Conservation (phyloP, 2,329 filamentous ascomycete genomes). For the Botryotinia narcissicola region DNA sequence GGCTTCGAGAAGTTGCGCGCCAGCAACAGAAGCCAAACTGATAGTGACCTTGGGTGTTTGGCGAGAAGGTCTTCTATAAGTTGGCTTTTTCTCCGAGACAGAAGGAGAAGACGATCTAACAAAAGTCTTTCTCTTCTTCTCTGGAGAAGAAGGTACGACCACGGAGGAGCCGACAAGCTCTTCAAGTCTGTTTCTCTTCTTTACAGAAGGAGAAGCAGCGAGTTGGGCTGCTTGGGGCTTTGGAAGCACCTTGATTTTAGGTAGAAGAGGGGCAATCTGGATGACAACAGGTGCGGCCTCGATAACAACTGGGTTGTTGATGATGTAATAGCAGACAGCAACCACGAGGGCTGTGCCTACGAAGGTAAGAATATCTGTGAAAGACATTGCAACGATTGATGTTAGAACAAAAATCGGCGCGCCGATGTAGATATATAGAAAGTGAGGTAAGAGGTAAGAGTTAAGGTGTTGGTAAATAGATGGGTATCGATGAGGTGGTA, state of each 20-base stretch:
- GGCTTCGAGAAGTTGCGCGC: constrained; percentile 9
- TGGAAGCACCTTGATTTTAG: neutral
- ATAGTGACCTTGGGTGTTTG: neutral
- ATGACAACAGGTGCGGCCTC: constrained; percentile 2
- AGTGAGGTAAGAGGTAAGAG: neutral
- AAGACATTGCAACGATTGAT: constrained; percentile 14
- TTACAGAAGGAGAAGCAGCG: neutral
- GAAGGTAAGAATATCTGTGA: neutral
- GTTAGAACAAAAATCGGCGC: constrained; percentile 17
- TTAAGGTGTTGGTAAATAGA: neutral
- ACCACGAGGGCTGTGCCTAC: constrained; percentile 4
- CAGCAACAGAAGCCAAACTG: constrained; percentile 12
- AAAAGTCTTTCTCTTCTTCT: neutral
- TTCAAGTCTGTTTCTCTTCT: neutral
- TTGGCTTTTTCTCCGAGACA: neutral
- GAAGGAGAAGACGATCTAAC: neutral
- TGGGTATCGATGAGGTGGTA: constrained; percentile 16
- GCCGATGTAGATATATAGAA: neutral
- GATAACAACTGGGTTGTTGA: neutral
- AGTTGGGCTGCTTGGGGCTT: neutral
- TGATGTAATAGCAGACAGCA: neutral
- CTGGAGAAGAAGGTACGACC: neutral
- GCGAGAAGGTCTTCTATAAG: neutral
- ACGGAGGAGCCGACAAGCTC: neutral
- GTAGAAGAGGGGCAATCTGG: neutral